Evolutionary conservation across 2,329 filamentous ascomycete species (phyloP), one percentile per base, ranked within the genome.

Genomic region (Colletotrichum destructivum): DNA sequence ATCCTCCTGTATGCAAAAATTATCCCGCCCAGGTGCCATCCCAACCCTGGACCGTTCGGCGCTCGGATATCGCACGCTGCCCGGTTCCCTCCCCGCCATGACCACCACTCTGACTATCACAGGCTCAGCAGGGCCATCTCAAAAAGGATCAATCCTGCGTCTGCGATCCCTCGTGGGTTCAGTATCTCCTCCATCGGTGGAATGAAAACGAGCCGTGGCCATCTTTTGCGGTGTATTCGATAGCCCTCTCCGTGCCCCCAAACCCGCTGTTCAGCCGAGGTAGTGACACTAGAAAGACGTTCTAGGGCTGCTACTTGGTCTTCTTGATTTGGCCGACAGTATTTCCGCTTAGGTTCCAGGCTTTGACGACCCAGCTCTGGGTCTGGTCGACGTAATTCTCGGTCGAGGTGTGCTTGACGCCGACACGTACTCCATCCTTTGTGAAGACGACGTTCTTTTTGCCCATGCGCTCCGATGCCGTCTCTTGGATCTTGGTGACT

Each of bases 331-430:
- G 71, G 16, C 72, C 72, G 40, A 69, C 65, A 8, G 59, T 71
- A 8, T 71, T 70, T 35, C 82, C 82, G 74, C 84, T 84, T 68
- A 91, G 77, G 76, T 91, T 91, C 90, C 90, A 92, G 1, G 90
- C 89, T 82, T 91, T 91, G 69, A 92, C 89, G 64, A 92, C 82
- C 82, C 87, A 89, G 75, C 86, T 90, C 83, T 95, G 93, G 21
- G 93, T 94, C 77, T 85, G 86, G 76, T 95, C 93, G 77, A 93
- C 89, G 79, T 94, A 94, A 59, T 88, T 89, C 82, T 95, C 93
- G 65, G 88, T 87, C 75, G 88, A 87, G 61, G 92, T 81, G 72
- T 94, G 87, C 82, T 91, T 92, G 73, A 95, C 88, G 60, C 91
- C 91, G 55, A 95, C 92, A 72, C 89, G 88, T 72, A 93, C 83